These are phyloP conservation scores for Pistacia vera DNA, from an alignment of 345 rosid species.

Conservation along the genomic window DNA sequence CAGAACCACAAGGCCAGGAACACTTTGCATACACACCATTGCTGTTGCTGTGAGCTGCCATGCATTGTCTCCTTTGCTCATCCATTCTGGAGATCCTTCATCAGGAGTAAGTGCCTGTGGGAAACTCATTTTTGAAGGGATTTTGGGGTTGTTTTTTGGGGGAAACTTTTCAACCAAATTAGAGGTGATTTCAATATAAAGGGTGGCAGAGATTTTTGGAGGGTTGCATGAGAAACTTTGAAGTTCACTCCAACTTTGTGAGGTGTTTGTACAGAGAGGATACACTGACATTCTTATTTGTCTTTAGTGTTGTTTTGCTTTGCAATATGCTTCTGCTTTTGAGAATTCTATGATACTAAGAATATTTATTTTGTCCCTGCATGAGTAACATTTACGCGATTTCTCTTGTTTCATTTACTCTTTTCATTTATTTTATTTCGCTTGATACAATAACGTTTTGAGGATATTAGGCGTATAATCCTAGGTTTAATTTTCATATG, in stretches of 20 bases:
- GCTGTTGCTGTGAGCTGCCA: constrained; percentile 68
- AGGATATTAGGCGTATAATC: too few species aligned
- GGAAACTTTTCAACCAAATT: constrained; percentile 9
- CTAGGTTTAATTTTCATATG: too few species aligned
- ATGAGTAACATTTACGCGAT: too few species aligned
- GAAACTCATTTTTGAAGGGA: constrained; percentile 8
- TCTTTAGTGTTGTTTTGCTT: constrained; percentile 17
- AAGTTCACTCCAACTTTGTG: constrained; percentile 19
- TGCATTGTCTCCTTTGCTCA: constrained; percentile 50
- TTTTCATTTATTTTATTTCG: too few species aligned
- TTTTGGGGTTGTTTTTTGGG: background rate
- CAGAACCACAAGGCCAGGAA: constrained; percentile 63
- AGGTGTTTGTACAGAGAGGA: constrained; percentile 15
- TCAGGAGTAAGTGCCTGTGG: constrained; percentile 27
- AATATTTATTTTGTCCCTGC: too few species aligned
- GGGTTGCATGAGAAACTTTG: constrained; percentile 27
- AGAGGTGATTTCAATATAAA: constrained; percentile 23
- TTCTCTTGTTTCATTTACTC: too few species aligned
- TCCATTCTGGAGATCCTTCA: constrained; percentile 42
- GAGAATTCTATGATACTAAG: background rate
- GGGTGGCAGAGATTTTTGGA: constrained; percentile 11
- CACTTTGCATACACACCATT: constrained; percentile 57
- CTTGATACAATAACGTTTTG: too few species aligned
- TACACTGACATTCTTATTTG: constrained; percentile 34
- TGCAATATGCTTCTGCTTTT: constrained; percentile 20